phyloP scores from a whole-genome alignment of 768 basidiomycete genomes.

The Pleurotus pulmonarius region DNA sequence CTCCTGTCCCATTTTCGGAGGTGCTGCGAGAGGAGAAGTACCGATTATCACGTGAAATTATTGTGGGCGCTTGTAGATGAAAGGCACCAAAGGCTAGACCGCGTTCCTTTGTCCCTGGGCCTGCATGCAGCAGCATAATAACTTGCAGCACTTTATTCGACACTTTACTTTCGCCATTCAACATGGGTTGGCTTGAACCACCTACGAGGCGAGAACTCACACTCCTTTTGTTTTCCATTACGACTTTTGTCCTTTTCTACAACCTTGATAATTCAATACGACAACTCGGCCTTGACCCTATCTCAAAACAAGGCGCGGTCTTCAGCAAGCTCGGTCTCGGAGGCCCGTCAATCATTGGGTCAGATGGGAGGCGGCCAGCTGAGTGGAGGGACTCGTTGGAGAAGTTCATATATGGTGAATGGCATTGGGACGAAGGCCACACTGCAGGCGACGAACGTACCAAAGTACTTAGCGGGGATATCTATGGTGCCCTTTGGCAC shows the following conservation, averaged over 20 bases:
- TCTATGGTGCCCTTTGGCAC: constrained; percentile 4
- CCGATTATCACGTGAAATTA: too few relatives aligned
- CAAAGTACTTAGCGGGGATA: constrained; percentile 28
- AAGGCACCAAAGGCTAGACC: too few relatives aligned
- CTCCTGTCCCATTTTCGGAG: too few relatives aligned
- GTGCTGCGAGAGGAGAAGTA: too few relatives aligned
- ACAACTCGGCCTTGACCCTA: constrained; percentile 43
- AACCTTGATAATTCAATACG: constrained; percentile 67
- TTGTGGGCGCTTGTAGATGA: too few relatives aligned
- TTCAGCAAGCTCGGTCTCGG: constrained; percentile 37
- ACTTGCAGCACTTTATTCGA: too few relatives aligned
- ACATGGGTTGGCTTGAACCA: constrained; percentile 60
- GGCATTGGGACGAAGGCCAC: constrained; percentile 60
- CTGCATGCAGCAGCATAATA: too few relatives aligned
- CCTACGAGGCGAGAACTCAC: constrained; percentile 73
- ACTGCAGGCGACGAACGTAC: constrained; percentile 56
- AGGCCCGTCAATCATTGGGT: constrained; percentile 29
- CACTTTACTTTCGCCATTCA: too few relatives aligned
- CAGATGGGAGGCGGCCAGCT: constrained; percentile 45
- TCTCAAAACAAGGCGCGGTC: constrained; percentile 30
- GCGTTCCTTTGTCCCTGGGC: too few relatives aligned
- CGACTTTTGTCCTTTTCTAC: constrained; percentile 67
- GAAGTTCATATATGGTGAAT: constrained; percentile 61
- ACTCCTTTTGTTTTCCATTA: constrained; percentile 62
- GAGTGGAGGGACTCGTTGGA: constrained; percentile 60